Evolutionary conservation across 2,329 filamentous ascomycete species (phyloP), one percentile per base, ranked within the genome.

Genomic region (Plectosphaerella plurivora): DNA sequence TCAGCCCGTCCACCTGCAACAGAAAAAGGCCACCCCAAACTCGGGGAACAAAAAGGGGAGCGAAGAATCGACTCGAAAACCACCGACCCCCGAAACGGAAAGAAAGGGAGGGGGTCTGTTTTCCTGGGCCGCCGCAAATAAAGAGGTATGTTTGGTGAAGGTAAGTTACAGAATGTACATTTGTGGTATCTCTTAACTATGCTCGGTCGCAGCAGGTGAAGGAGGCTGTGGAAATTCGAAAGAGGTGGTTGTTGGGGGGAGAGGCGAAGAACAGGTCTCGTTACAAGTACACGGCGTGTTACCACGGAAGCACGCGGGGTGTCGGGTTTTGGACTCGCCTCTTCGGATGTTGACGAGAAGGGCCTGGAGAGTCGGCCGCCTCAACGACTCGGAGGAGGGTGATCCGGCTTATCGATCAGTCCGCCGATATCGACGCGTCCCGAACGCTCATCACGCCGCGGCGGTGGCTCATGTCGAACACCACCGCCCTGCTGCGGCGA

Each of bases 401-500:
- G 72, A 59, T 77, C 77, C 22, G 78, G 75, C 65, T 75, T 81
- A 58, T 83, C 83, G 61, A 88, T 81, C 61, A 83, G 72, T 2
- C 82, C 82, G 11, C 76, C 79, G 55, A 86, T 86, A 59, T 83
- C 81, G 47, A 86, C 77, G 15, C 83, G 76, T 37, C 73, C 67
- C 16, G 73, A 68, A 25, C 79, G 74, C 51, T 82, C 79, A 52
- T 80, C 77, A 44, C 76, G 72, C 51, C 64, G 62, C 65, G 71
- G 73, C 24, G 57, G 55, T 25, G 63, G 61, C 24, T 61, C 57
- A 18, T 59, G 48, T 42, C 55, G 64, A 15, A 52, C 53, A 6
- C 44, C 28, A 33, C 28, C 49, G 20, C 53, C 49, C 39, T 61
- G 63, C 8, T 70, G 65, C 14, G 70, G 64, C 28, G 68, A 69